Percentiles rank a stretch among this genome's conserved stretches.
phyloP scores from a whole-genome alignment of 2,329 filamentous ascomycete genomes.

The Pseudogymnoascus verrucosus region DNA sequence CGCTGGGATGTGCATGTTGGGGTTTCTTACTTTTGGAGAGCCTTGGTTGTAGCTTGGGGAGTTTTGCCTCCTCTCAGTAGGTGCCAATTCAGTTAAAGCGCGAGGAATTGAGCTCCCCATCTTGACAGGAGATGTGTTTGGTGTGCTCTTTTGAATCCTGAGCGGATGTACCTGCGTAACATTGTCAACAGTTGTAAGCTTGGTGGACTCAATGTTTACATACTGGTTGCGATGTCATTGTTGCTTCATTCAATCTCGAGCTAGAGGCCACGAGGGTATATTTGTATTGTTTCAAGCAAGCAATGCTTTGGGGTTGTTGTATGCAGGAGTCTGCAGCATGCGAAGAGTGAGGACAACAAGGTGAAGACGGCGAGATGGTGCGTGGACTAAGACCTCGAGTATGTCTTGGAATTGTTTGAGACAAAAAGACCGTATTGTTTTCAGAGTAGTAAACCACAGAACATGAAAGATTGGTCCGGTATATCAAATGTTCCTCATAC shows the following conservation, averaged over 20 bases:
- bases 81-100: slow-evolving; percentile 82
- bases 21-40: slow-evolving; percentile 52
- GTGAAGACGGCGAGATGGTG: slow-evolving; percentile 1
- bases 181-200: slow-evolving; percentile 3
- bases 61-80: slow-evolving; percentile 78
- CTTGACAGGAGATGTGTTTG: slow-evolving; percentile 46
- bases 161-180: slow-evolving; percentile 60
- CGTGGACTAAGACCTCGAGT: slow-evolving; percentile 1
- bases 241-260: slow-evolving; percentile 4
- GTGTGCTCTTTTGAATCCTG: slow-evolving; percentile 66
- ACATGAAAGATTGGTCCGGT: neutral
- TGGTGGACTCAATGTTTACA: neutral
- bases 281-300: slow-evolving; percentile 5
- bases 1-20: neutral
- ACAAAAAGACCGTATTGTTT: slow-evolving; percentile 2
- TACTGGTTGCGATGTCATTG: slow-evolving; percentile 12
- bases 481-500: neutral
- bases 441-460: neutral
- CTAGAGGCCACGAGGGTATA: neutral
- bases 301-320: neutral
- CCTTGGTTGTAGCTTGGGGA: slow-evolving; percentile 81
- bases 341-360: slow-evolving; percentile 5
- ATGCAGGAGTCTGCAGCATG: slow-evolving; percentile 6
- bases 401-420: slow-evolving; percentile 7
- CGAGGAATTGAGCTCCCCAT: slow-evolving; percentile 54